Evolutionary conservation across 2,329 filamentous ascomycete genomes (phyloP), one percentile per base, ranked within the genome.

Genomic region (Fusarium siculi): DNA sequence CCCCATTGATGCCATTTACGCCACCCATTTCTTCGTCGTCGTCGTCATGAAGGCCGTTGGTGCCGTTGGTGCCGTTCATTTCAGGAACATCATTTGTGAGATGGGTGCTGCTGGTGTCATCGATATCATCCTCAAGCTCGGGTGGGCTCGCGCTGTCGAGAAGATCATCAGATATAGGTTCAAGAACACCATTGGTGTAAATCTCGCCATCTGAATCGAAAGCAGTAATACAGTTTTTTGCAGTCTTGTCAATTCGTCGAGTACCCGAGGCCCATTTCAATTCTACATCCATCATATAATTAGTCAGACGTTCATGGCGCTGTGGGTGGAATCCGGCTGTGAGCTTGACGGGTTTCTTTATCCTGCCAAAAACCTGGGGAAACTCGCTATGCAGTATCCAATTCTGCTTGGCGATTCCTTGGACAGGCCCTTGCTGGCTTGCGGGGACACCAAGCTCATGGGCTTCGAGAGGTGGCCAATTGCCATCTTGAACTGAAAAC

Each of bases 381-480:
- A 86, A 82, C 37, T 79, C 81, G 60, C 84, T 84, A 16, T 80
- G 81, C 63, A 88, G 74, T 15, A 84, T 78, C 81, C 84, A 86
- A 32, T 79, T 74, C 59, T 71, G 72, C 43, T 73, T 68, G n/a
- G 73, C 66, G 12, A 70, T 63, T 36, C 69, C 75, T 28, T 74
- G 63, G 28, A 76, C 63, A 47, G 72, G 56, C 10, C 67, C 57
- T 37, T 75, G 62, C 12, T 76, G 68, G 19, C 68, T 59, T 28
- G 63, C 25, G 16, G 76, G 59, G 57, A 80, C 67, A 21, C 79
- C 81, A 50, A 82, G 76, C 69, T 82, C 81, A 21, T 76, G 74
- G n/a, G 77, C 70, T 40, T 86, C 83, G 19, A 85, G 76, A 0
- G 88, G 88, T 7, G 88, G 88, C 88, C 88, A 90, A 42, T 81